A percentile compares a stretch with the other conserved stretches of the same genome.
Evolutionary conservation across 345 rosid species (phyloP).

Genomic region (Kandelia obovata): DNA sequence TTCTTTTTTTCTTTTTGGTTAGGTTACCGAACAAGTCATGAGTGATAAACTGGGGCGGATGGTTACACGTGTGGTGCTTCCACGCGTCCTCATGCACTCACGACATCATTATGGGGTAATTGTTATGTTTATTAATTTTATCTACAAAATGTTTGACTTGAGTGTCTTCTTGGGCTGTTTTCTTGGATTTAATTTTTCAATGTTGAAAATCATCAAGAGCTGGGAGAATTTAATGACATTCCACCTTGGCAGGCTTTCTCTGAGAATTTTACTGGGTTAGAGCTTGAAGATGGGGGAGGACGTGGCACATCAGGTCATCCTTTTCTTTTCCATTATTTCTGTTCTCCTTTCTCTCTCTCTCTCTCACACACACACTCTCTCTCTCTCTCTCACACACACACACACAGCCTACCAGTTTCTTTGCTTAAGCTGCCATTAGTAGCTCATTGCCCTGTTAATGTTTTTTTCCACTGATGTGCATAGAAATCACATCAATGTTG

Average conservation of each 20-base stretch:
- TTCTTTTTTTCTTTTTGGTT: neutral
- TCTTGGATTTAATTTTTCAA: slow-evolving; percentile 7
- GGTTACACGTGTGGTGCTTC: slow-evolving; percentile 96
- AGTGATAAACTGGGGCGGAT: slow-evolving; percentile 90
- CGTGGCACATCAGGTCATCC: slow-evolving; percentile 90
- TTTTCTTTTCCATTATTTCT: slow-evolving; percentile 5
- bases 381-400: neutral
- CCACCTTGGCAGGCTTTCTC: slow-evolving; percentile 70
- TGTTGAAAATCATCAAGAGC: slow-evolving; percentile 2
- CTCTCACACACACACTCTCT: neutral
- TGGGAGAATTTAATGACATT: slow-evolving; percentile 9
- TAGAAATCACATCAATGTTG: neutral
- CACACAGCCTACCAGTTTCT: neutral
- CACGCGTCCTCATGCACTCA: slow-evolving; percentile 92
- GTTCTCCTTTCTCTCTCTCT: neutral
- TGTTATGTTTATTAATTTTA: neutral
- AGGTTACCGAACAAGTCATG: slow-evolving; percentile 87
- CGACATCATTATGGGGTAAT: slow-evolving; percentile 95
- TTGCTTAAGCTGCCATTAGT: neutral
- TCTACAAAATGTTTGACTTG: neutral
- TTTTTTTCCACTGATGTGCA: neutral
- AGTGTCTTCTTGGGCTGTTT: neutral
- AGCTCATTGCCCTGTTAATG: neutral
- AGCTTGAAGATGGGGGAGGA: slow-evolving; percentile 99
- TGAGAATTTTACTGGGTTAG: slow-evolving; percentile 91